Conservation (phyloP, 345 rosid genomes). For the Clausena lansium region DNA sequence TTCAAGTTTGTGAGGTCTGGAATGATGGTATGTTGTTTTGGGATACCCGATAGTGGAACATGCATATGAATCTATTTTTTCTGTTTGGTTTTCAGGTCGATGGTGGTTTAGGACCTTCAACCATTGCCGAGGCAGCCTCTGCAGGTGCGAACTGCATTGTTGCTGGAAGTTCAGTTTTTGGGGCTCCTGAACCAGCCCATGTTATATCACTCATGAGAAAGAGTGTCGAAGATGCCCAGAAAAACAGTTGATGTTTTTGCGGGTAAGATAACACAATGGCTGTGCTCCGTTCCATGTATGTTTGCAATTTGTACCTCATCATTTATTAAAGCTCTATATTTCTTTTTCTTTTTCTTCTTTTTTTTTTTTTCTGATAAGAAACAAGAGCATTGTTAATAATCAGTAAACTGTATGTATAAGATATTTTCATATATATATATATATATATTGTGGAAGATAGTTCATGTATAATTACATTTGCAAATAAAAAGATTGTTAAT, state of each 20-base stretch:
- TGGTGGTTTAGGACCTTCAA: slow-evolving; percentile 91
- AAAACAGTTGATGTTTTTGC: slow-evolving; percentile 21
- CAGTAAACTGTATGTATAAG: not conserved
- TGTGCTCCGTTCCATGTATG: not conserved
- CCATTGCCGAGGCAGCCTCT: slow-evolving; percentile 71
- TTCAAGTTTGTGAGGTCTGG: not conserved
- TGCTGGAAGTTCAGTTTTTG: slow-evolving; percentile 90
- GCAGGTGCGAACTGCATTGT: slow-evolving; percentile 87
- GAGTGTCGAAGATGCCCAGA: slow-evolving; percentile 53
- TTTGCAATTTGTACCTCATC: not conserved
- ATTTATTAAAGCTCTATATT: slow-evolving; percentile 5
- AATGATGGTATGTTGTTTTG: not conserved
- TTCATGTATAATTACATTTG: too few relatives aligned
- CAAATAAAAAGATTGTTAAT: too few relatives aligned
- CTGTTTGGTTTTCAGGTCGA: slow-evolving; percentile 51
- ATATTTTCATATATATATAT: not conserved
- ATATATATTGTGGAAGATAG: too few relatives aligned
- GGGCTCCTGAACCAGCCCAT: slow-evolving; percentile 75
- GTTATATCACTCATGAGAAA: slow-evolving; percentile 65
- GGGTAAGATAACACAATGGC: slow-evolving; percentile 11
- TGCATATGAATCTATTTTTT: not conserved
- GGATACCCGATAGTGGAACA: not conserved
- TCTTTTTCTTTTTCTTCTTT: not conserved
- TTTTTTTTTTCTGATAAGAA: not conserved
- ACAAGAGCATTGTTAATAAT: not conserved